Base-by-base conservation (phyloP, 495 filamentous ascomycete genomes). In the Penicillium pancosmium region DNA sequence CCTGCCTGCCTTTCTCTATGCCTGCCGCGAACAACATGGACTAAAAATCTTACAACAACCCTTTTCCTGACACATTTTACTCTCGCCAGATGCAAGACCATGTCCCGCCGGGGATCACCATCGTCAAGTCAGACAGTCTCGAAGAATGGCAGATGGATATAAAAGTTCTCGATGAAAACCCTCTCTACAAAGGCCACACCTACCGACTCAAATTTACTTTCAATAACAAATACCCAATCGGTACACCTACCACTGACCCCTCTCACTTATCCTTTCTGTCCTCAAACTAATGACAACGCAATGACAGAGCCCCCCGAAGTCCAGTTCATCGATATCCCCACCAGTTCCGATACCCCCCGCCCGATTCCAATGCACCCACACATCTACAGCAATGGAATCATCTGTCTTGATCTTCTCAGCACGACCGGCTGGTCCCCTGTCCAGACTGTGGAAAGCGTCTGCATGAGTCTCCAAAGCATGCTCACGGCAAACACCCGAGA, bases 401-500 rank as follows among this genome's bases (percentile, higher is more conserved):
- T 98, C 68, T 98, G 94, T 66, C 88, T 98, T 21, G 95, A 98
- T 63, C 87, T 98, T 0, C 88, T 98, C 16, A 91, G 92, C 56
- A 78, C 76, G 3, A 86, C 89, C 50, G 94, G 95, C 61, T 98
- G 94, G 94, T 92, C 87, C 12, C 94, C 94, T 0, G 93, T 98
- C 10, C 95, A 98, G 71, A 98, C 92, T 31, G 94, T 97, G 12
- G 93, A 98, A 79, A 95, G 90, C 64, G 86, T 98, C 46, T 96
- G 92, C 80, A 94, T 98, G 86, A 96, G 92, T 71, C 85, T 98
- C 47, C 94, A 98, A 76, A 96, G 91, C 75, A 98, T 98, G 94
- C 72, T 98, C 66, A 97, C 94, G 0, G 89, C 92, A 7, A 98
- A 98, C 70, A 88, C 81, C 21, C 94, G 91, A 74, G 89, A 94